These are phyloP conservation scores for Carex parvula DNA, from an alignment of 176 grass and related monocot species.

Conservation along the genomic window DNA sequence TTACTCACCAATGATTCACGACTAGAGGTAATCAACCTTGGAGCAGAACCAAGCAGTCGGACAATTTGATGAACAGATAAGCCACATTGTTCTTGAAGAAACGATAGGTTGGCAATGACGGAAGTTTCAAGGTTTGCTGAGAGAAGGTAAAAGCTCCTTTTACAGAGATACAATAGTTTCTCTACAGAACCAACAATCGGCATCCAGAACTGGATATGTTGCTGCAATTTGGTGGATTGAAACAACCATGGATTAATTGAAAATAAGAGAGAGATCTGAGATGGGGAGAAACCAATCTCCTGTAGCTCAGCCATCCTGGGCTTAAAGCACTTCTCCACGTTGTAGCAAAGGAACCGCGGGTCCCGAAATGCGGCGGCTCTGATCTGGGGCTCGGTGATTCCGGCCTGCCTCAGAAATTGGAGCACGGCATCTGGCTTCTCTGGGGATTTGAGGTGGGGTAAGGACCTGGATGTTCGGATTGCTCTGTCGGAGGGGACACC, in stretches of 20 bases:
- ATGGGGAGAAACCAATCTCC: conserved; percentile 6
- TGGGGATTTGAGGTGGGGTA: neutral
- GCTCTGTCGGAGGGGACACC: neutral
- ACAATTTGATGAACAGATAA: neutral
- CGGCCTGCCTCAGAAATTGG: neutral
- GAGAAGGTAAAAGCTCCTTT: neutral
- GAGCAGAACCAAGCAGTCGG: neutral
- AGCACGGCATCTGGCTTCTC: conserved; percentile 11
- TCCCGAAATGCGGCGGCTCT: neutral
- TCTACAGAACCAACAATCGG: conserved; percentile 8
- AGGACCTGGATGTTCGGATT: neutral
- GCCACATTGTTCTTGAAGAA: neutral
- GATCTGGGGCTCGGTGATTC: neutral
- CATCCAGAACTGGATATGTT: conserved; percentile 31
- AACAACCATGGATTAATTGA: neutral
- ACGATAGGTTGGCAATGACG: neutral
- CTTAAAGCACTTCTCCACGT: neutral
- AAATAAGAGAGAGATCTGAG: neutral
- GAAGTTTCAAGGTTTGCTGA: neutral
- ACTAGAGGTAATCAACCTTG: neutral
- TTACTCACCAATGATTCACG: neutral
- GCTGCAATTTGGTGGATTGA: neutral
- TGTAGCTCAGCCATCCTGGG: neutral
- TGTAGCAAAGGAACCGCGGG: neutral
- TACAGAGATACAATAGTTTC: neutral